Conservation (phyloP, 805 yeast species). For the Ogataea saltuana region DNA sequence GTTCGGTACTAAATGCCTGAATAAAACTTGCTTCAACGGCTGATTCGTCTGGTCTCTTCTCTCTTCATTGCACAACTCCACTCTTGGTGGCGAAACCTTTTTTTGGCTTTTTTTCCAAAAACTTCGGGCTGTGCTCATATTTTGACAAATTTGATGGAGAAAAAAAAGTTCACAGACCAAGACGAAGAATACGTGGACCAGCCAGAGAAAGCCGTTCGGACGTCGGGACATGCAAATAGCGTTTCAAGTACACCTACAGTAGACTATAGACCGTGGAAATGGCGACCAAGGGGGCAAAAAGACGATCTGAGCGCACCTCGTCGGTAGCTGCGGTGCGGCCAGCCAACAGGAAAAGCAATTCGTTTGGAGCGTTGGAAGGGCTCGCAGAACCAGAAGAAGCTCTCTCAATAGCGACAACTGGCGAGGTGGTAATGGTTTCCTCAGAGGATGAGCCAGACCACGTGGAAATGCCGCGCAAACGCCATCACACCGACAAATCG, state of each 20-base stretch:
- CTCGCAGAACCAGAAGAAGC: slow-evolving; percentile 1
- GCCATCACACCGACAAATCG: slow-evolving; percentile 10
- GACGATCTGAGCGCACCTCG: neutral
- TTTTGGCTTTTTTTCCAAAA: neutral
- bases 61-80: too few species aligned
- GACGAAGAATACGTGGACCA: too few species aligned
- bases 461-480: slow-evolving; percentile 17
- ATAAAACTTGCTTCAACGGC: neutral
- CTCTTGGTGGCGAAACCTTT: slow-evolving; percentile 7
- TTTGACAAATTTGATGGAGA: neutral
- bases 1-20: too few species aligned
- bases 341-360: neutral
- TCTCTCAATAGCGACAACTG: neutral
- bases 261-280: too few species aligned
- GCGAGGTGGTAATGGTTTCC: slow-evolving; percentile 1
- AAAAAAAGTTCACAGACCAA: neutral
- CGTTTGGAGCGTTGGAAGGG: slow-evolving; percentile 3
- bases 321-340: neutral
- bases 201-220: too few species aligned
- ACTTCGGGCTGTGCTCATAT: slow-evolving; percentile 7
- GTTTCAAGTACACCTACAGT: too few species aligned
- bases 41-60: neutral
- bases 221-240: neutral
- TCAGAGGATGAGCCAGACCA: slow-evolving; percentile 8
- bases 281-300: slow-evolving; percentile 1